Percentiles rank a stretch among this genome's conserved stretches.
phyloP scores from a whole-genome alignment of 1,284 basidiomycete genomes.

The Cutaneotrichosporon daszewskae region DNA sequence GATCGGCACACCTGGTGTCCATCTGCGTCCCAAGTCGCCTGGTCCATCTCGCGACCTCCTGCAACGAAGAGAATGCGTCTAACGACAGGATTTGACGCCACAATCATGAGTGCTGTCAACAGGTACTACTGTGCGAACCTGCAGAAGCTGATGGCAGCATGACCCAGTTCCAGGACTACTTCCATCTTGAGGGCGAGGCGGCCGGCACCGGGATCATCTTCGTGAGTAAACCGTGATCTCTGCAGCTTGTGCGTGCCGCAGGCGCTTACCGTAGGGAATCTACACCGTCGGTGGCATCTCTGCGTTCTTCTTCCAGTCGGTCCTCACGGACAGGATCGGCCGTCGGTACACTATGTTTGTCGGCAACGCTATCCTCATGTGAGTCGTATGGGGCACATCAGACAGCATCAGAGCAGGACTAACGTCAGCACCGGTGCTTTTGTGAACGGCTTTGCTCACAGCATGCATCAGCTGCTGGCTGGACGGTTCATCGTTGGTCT shows the following conservation, averaged over 20 bases:
- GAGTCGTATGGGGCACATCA: too few species aligned
- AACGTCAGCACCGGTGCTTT: constrained; percentile 54
- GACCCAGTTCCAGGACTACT: constrained; percentile 11
- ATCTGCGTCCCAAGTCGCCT: too few species aligned
- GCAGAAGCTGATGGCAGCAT: too few species aligned
- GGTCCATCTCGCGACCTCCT: too few species aligned
- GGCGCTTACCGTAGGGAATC: constrained; percentile 43
- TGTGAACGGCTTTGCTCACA: constrained; percentile 52
- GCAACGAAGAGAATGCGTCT: too few species aligned
- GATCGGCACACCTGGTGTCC: too few species aligned
- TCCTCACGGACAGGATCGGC: constrained; percentile 54
- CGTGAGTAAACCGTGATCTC: constrained; percentile 8
- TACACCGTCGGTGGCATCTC: constrained; percentile 51
- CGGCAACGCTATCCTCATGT: constrained; percentile 52
- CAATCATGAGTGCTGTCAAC: constrained; percentile 14
- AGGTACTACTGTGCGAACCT: too few species aligned
- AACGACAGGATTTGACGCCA: constrained; percentile 24
- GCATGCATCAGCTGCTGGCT: constrained; percentile 51
- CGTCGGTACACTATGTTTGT: constrained; percentile 55
- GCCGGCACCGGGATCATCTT: constrained; percentile 18
- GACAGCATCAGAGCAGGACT: too few species aligned
- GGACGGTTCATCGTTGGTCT: constrained; percentile 53
- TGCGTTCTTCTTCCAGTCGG: constrained; percentile 42
- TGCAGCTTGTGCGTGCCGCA: too few species aligned
- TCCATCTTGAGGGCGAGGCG: constrained; percentile 1